Conservation (phyloP, 306 rosid genomes). For the Potentilla sterilis region DNA sequence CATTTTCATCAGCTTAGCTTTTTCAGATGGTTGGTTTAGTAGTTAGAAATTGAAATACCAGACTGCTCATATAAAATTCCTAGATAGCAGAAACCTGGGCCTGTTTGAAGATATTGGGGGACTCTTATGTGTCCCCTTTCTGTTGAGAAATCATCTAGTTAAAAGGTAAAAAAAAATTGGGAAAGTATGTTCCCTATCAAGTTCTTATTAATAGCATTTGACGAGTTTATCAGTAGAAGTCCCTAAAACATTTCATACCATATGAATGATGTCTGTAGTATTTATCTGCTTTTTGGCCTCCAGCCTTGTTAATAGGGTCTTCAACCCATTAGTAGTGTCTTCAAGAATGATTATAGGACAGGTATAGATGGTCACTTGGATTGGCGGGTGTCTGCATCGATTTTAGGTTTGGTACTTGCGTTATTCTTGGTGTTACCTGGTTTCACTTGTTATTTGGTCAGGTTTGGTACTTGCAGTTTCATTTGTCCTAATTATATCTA, state of each 20-base stretch:
- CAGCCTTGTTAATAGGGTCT: neutral
- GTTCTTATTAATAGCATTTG: neutral
- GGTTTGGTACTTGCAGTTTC: conserved; percentile 6
- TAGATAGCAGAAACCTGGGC: neutral
- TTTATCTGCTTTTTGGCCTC: conserved; percentile 1
- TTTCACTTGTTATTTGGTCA: neutral
- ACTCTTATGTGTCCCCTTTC: neutral
- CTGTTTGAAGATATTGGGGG: neutral
- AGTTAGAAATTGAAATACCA: neutral
- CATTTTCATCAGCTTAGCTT: neutral
- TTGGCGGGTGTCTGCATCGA: neutral
- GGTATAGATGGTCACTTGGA: neutral
- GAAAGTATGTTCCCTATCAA: neutral
- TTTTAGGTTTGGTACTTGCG: neutral
- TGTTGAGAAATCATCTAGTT: neutral
- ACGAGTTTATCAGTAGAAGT: neutral
- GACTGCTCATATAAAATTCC: neutral
- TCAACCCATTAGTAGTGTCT: neutral
- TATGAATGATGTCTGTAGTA: neutral
- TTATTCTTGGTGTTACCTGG: neutral
- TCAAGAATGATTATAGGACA: neutral
- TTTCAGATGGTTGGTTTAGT: neutral
- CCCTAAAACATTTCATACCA: neutral
- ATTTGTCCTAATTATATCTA: neutral
- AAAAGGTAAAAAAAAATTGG: neutral